phyloP scores from a whole-genome alignment of 345 rosid genomes.

The Moricandia moricandioides region DNA sequence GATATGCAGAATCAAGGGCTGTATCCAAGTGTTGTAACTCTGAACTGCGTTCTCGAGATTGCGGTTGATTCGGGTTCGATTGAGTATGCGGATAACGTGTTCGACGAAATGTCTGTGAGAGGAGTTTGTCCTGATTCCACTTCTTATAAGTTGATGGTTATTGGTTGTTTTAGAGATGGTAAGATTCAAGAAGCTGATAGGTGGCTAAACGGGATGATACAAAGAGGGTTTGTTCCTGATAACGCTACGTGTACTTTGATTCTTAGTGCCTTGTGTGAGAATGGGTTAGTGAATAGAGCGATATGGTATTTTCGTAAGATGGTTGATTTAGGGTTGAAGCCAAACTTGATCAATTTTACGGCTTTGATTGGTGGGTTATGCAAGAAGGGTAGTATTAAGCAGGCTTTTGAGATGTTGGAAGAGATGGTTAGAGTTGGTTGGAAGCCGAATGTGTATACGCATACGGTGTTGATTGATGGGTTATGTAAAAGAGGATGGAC shows the following conservation, averaged over 20 bases:
- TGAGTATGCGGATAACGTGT: conserved; percentile 61
- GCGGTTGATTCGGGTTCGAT: conserved; percentile 50
- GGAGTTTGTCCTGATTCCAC: conserved; percentile 56
- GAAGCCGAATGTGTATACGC: conserved; percentile 88
- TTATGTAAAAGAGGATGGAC: conserved; percentile 93
- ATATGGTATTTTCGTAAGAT: conserved; percentile 69
- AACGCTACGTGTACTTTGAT: conserved; percentile 71
- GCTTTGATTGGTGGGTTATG: conserved; percentile 76
- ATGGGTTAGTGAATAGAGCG: conserved; percentile 59
- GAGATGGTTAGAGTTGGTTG: conserved; percentile 77
- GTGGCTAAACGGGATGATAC: conserved; percentile 67
- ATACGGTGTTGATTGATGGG: conserved; percentile 73
- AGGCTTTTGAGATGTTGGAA: conserved; percentile 81
- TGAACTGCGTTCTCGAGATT: conserved; percentile 51
- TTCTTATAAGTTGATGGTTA: conserved; percentile 62
- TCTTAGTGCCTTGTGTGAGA: conserved; percentile 49
- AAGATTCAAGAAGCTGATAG: conserved; percentile 61
- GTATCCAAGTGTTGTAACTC: conserved; percentile 34
- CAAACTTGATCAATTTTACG: conserved; percentile 77
- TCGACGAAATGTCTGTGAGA: conserved; percentile 73
- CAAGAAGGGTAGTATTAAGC: conserved; percentile 79
- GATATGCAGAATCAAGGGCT: conserved; percentile 79
- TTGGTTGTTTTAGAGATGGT: conserved; percentile 57
- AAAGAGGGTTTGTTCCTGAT: conserved; percentile 59
- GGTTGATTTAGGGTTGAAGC: conserved; percentile 56